Base-by-base conservation (phyloP, 805 yeast genomes). In the Metahyphopichia silvanorum region DNA sequence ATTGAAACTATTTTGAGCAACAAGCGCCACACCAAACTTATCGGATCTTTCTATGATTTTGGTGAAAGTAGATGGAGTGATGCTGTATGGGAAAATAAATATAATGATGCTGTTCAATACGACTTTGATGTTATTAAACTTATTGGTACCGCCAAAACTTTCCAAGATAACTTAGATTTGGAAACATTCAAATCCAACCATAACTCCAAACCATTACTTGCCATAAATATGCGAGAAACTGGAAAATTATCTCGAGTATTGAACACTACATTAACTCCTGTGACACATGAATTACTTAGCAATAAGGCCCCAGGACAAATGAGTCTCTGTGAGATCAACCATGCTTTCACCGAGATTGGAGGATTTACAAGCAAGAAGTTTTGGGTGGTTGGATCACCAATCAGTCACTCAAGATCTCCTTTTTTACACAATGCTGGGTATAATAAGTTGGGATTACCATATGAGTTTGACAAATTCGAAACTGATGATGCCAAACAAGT, bases 371-470 rank as follows among this genome's bases (percentile, higher is more conserved):
- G 73, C 13, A 74, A 77, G 60, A 66, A 76, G 38, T 85, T 79
- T 47, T 84, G 73, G 57, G 78, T 89, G 38, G 82, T 80, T 40
- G 98, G 98, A 5, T 62, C 69, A 9, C 97, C 98, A 31, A 72
- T 89, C 35, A 58, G 75, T 6, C 96, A 89, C 56, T 88, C 98
- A 2, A 77, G 87, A 55, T 88, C 97, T 2, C 98, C 98, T 26
- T 64, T 72, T 12, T 69, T 93, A 45, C 98, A 93, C 62, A 81
- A 81, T 49, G 74, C 94, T 3, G 87, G 83, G 18, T 93, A 82
- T 63, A 51, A 75, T 35, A 62, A 70, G n/a, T 68, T 87, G 37
- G 87, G 88, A 5, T 68, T 93, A 47, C 95, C 96, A 10, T 79
- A 88, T 57, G 45, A 50, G 4, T 88, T 89, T 51, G 72, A 60